Conservation (phyloP, 495 filamentous ascomycete genomes). For the Podospora australis region DNA sequence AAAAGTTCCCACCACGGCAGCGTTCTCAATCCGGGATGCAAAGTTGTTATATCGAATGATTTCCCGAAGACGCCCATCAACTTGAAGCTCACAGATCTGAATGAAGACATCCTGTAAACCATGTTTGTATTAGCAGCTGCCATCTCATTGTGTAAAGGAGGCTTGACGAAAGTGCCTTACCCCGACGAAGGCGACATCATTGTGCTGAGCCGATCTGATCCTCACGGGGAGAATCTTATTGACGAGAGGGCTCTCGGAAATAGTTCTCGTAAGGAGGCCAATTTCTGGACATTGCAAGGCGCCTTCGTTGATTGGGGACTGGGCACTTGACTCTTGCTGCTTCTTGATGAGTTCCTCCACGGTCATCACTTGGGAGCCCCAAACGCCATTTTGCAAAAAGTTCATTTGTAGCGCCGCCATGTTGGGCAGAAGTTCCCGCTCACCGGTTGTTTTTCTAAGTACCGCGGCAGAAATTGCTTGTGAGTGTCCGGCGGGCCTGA, state of each 20-base stretch:
- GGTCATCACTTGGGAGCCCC: slow-evolving; percentile 47
- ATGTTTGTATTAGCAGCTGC: slow-evolving; percentile 24
- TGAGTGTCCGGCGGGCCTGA: no score
- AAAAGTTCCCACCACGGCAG: slow-evolving; percentile 50
- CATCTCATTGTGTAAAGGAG: no score
- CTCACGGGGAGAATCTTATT: slow-evolving; percentile 76
- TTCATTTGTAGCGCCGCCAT: slow-evolving; percentile 48
- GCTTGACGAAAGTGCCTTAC: slow-evolving; percentile 38
- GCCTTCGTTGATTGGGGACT: slow-evolving; percentile 37
- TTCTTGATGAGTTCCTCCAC: slow-evolving; percentile 35
- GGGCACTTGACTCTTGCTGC: slow-evolving; percentile 20
- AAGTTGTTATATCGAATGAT: slow-evolving; percentile 70
- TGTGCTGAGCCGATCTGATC: slow-evolving; percentile 58
- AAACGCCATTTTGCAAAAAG: slow-evolving; percentile 51
- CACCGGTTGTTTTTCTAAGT: no score
- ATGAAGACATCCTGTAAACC: slow-evolving; percentile 51
- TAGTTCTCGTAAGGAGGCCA: slow-evolving; percentile 72
- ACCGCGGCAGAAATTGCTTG: no score
- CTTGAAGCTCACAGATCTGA: slow-evolving; percentile 61
- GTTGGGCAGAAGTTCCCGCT: no score
- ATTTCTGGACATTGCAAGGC: no score
- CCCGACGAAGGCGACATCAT: slow-evolving; percentile 88
- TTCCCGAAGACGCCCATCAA: slow-evolving; percentile 60
- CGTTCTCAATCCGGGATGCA: slow-evolving; percentile 60
- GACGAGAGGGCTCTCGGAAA: slow-evolving; percentile 67